A percentile compares a stretch with the other conserved stretches of the same genome.
Evolutionary conservation across 2,329 filamentous ascomycete species (phyloP).

Genomic region (Seiridium cupressi): DNA sequence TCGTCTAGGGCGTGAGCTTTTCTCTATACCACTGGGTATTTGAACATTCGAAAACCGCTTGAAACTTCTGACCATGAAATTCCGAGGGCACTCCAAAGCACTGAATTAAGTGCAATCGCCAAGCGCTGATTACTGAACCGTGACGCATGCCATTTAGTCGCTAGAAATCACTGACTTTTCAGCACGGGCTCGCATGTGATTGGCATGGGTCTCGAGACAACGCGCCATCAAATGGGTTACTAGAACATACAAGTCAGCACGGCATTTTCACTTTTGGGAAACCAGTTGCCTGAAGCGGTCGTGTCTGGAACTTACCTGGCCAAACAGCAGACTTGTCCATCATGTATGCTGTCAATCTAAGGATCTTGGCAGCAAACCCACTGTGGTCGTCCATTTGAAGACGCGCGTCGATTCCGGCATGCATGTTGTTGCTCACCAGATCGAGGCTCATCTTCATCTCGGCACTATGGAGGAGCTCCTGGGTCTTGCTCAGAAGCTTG

Average conservation of each 20-base stretch:
- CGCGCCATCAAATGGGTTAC: slow-evolving; percentile 55
- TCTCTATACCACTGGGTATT: no score
- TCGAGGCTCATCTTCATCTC: slow-evolving; percentile 75
- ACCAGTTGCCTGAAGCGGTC: no score
- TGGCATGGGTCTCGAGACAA: slow-evolving; percentile 54
- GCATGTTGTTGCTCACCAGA: slow-evolving; percentile 44
- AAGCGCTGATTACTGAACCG: not conserved
- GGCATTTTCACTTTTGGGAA: not conserved
- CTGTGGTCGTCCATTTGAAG: slow-evolving; percentile 60
- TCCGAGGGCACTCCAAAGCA: not conserved
- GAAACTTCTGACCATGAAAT: not conserved
- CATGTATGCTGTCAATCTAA: slow-evolving; percentile 82
- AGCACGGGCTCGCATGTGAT: slow-evolving; percentile 48
- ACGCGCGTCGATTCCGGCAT: slow-evolving; percentile 47
- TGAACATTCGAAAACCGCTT: no score
- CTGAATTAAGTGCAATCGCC: not conserved
- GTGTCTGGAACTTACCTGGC: slow-evolving; percentile 64
- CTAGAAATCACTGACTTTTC: slow-evolving; percentile 48
- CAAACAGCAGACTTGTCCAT: slow-evolving; percentile 87
- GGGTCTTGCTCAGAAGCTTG: slow-evolving; percentile 79
- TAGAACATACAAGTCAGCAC: slow-evolving; percentile 13
- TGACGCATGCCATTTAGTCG: slow-evolving; percentile 26
- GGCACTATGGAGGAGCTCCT: slow-evolving; percentile 72
- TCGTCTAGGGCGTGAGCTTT: no score
- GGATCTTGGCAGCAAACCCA: slow-evolving; percentile 81